These are phyloP conservation scores for Lachnellula occidentalis DNA, from an alignment of 2,329 filamentous ascomycete genomes.

Conservation along the genomic window DNA sequence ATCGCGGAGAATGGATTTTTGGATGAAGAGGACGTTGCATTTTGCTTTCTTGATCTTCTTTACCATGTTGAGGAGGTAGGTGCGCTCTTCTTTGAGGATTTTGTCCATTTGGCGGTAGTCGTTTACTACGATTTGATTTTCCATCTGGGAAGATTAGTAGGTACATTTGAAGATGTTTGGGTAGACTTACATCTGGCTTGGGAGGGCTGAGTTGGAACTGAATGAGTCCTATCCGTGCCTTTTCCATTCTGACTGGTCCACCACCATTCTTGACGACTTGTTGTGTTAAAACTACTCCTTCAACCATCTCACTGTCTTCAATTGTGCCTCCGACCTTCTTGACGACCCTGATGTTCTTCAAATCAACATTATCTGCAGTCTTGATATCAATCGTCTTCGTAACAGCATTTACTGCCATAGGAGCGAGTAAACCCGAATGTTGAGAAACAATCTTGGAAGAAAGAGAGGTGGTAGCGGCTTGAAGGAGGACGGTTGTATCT, in stretches of 20 bases:
- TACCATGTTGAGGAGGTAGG: conserved; percentile 96
- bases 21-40: conserved; percentile 96
- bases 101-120: conserved; percentile 99
- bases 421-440: conserved; percentile 89
- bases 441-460: conserved; percentile 99
- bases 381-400: conserved; percentile 93
- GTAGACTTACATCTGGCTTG: conserved; percentile 75
- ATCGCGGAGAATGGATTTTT: conserved; percentile 96
- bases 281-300: conserved; percentile 89
- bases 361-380: conserved; percentile 91
- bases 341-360: conserved; percentile 92
- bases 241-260: conserved; percentile 89
- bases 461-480: conserved; percentile 93
- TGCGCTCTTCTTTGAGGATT: conserved; percentile 97
- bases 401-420: conserved; percentile 96
- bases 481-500: conserved; percentile 84
- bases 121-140: conserved; percentile 98
- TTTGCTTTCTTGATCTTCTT: conserved; percentile 99
- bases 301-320: conserved; percentile 95
- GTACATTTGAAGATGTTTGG: neutral
- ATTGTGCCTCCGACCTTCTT: conserved; percentile 98
- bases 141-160: conserved; percentile 60
- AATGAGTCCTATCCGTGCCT: conserved; percentile 93
- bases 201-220: conserved; percentile 98
- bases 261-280: conserved; percentile 89